Conservation (phyloP, 2,329 filamentous ascomycete genomes). For the Pyrenophora graminea region DNA sequence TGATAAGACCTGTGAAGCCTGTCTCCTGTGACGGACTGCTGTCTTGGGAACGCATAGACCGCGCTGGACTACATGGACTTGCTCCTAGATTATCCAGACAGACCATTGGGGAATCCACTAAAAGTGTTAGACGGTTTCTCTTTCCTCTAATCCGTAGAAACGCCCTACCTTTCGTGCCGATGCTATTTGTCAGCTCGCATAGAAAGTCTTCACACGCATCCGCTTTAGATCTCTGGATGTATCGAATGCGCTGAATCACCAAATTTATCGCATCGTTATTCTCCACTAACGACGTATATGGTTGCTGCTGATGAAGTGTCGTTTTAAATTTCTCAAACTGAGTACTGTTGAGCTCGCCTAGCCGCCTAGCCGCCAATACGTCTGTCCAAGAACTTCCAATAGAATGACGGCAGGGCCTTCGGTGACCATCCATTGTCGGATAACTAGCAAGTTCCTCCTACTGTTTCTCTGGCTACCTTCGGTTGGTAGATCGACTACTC, state of each 20-base stretch:
- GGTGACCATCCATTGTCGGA: conserved; percentile 43
- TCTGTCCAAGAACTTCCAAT: conserved; percentile 41
- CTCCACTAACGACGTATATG: conserved; percentile 35
- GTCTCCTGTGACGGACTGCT: conserved; percentile 32
- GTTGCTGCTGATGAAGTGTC: conserved; percentile 32
- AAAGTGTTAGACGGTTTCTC: conserved; percentile 12
- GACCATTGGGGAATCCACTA: conserved; percentile 34
- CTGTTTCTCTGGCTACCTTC: conserved; percentile 43
- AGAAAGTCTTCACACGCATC: conserved; percentile 44
- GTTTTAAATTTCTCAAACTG: conserved; percentile 44
- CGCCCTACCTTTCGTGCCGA: conserved; percentile 31
- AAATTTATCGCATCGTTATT: conserved; percentile 30
- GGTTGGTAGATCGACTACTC: conserved; percentile 42
- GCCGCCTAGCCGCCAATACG: conserved; percentile 41
- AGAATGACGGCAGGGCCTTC: conserved; percentile 40
- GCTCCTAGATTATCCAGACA: conserved; percentile 31
- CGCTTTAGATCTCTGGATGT: conserved; percentile 40
- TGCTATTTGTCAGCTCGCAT: conserved; percentile 38
- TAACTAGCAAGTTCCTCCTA: conserved; percentile 40
- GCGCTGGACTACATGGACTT: conserved; percentile 32
- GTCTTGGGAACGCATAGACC: conserved; percentile 31
- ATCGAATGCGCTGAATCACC: conserved; percentile 38
- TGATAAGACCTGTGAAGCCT: conserved; percentile 33
- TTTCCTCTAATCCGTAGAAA: neutral
- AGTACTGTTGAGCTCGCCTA: conserved; percentile 44